These are phyloP conservation scores for Candida chauliodis DNA, from an alignment of 805 yeast genomes.

Conservation along the genomic window DNA sequence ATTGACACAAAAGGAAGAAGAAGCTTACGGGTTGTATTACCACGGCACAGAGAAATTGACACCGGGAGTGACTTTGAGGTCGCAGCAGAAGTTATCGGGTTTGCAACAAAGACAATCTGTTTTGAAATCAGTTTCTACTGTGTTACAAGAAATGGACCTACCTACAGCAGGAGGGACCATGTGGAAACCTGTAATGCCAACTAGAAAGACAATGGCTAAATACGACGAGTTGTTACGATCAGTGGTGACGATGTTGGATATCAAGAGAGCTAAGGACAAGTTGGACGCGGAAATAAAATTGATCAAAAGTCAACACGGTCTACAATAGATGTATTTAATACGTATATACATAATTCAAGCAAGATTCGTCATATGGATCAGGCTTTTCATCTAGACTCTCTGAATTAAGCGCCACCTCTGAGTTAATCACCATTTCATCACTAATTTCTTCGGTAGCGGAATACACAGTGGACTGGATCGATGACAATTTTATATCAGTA, in stretches of 20 bases:
- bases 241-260: constrained; percentile 70
- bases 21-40: constrained; percentile 75
- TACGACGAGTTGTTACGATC: constrained; percentile 73
- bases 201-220: constrained; percentile 69
- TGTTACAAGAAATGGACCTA: constrained; percentile 74
- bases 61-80: constrained; percentile 81
- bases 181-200: constrained; percentile 81
- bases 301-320: constrained; percentile 40
- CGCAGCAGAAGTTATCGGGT: constrained; percentile 49
- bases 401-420: not conserved
- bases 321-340: too few relatives aligned
- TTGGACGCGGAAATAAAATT: constrained; percentile 67
- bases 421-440: not conserved
- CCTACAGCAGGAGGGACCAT: constrained; percentile 52
- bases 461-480: not conserved
- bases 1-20: constrained; percentile 74
- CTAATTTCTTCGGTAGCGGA: not conserved
- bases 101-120: constrained; percentile 61
- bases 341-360: constrained; percentile 6
- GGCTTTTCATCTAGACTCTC: not conserved
- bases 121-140: constrained; percentile 67
- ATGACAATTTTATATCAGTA: not conserved
- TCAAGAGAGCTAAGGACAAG: constrained; percentile 84
- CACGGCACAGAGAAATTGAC: constrained; percentile 65
- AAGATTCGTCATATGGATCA: not conserved